Evolutionary conservation across 2,329 filamentous ascomycete species (phyloP).

Genomic region (Tolypocladium endophyticum): DNA sequence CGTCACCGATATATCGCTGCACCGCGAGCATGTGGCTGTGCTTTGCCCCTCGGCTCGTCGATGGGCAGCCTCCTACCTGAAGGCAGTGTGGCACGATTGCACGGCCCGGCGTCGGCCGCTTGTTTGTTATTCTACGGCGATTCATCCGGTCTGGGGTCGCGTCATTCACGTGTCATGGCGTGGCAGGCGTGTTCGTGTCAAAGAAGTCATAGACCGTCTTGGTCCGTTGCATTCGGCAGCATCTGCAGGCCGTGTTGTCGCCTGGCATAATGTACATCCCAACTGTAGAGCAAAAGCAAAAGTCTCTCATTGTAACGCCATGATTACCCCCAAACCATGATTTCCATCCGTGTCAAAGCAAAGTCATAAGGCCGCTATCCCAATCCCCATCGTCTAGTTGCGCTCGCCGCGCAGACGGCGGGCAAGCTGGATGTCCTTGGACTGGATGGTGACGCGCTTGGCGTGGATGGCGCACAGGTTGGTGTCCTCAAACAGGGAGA

Average conservation of each 20-base stretch:
- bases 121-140: neutral
- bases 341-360: constrained; percentile 25
- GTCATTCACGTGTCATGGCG: neutral
- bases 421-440: constrained; percentile 94
- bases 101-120: too few relatives aligned
- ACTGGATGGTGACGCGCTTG: constrained; percentile 98
- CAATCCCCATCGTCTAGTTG: constrained; percentile 45
- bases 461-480: constrained; percentile 98
- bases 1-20: too few relatives aligned
- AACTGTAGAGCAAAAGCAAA: constrained; percentile 23
- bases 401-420: constrained; percentile 90
- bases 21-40: too few relatives aligned
- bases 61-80: too few relatives aligned
- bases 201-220: neutral
- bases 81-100: too few relatives aligned
- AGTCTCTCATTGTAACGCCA: constrained; percentile 31
- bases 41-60: too few relatives aligned
- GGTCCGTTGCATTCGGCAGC: constrained; percentile 13
- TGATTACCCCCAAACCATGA: constrained; percentile 31
- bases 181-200: neutral
- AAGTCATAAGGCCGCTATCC: constrained; percentile 27
- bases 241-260: constrained; percentile 9
- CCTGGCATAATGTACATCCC: constrained; percentile 32
- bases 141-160: neutral
- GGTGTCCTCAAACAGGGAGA: constrained; percentile 96